Conservation (phyloP, 2,329 filamentous ascomycete genomes). For the Paecilomyces niveus region DNA sequence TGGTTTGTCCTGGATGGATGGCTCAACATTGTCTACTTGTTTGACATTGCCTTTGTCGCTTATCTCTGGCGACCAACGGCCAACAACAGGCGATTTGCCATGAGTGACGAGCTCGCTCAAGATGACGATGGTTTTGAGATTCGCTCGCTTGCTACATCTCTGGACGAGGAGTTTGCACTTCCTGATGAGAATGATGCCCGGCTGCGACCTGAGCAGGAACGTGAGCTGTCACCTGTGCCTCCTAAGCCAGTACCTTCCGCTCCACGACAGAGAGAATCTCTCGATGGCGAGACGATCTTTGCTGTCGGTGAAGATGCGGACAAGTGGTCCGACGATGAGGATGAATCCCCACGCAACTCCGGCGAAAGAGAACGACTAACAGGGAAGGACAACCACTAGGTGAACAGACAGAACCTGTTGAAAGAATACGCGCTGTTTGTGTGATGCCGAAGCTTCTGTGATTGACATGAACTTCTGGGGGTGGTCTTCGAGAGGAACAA, state of each 20-base stretch:
- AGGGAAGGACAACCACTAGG: slow-evolving; percentile 25
- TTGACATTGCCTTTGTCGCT: slow-evolving; percentile 84
- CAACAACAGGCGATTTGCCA: slow-evolving; percentile 94
- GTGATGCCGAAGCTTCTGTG: neutral
- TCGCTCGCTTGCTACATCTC: slow-evolving; percentile 73
- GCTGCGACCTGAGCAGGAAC: slow-evolving; percentile 19
- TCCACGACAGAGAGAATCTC: slow-evolving; percentile 50
- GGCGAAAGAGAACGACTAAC: slow-evolving; percentile 47
- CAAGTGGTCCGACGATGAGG: slow-evolving; percentile 71
- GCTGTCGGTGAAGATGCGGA: slow-evolving; percentile 83
- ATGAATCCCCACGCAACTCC: slow-evolving; percentile 47
- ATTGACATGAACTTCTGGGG: neutral
- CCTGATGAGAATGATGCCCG: slow-evolving; percentile 29
- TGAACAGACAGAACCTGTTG: neutral
- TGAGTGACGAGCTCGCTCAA: slow-evolving; percentile 98
- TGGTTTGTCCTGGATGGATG: slow-evolving; percentile 98
- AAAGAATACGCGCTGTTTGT: neutral
- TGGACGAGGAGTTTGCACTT: slow-evolving; percentile 55
- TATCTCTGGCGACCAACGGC: slow-evolving; percentile 95
- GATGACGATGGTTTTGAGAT: slow-evolving; percentile 98
- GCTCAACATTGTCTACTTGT: slow-evolving; percentile 93
- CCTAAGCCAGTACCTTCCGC: slow-evolving; percentile 47
- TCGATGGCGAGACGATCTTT: slow-evolving; percentile 92
- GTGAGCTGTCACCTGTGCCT: slow-evolving; percentile 32
- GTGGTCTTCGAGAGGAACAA: neutral